Evolutionary conservation across 331 rosid genomes (phyloP).

Genomic region (Prunus yedoensis): DNA sequence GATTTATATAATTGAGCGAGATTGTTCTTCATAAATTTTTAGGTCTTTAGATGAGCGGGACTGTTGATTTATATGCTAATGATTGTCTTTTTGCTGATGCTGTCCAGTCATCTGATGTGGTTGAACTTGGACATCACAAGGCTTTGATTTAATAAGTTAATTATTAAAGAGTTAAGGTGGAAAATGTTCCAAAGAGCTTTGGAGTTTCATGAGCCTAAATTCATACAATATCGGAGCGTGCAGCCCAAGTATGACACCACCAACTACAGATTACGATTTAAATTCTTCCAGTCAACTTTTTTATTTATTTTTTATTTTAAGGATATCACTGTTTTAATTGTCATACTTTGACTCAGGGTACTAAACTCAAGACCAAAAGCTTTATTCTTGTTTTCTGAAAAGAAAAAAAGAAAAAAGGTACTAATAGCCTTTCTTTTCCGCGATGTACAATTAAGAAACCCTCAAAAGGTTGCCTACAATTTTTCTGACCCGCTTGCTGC

Average conservation of each 20-base stretch:
- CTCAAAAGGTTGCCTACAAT: neutral
- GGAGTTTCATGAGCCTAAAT: neutral
- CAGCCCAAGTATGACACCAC: neutral
- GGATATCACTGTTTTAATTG: neutral
- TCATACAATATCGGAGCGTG: neutral
- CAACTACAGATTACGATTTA: neutral
- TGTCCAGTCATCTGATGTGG: neutral
- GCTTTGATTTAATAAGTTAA: too few species aligned
- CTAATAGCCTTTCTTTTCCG: neutral
- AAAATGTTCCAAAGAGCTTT: neutral
- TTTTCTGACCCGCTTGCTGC: too few species aligned
- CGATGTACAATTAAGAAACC: neutral
- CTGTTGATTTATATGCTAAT: neutral
- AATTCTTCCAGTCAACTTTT: neutral
- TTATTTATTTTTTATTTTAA: neutral
- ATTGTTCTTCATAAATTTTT: rapidly evolving
- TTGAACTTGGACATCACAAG: neutral
- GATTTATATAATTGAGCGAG: too few species aligned
- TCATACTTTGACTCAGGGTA: too few species aligned
- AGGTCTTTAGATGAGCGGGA: too few species aligned
- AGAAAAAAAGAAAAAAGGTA: too few species aligned
- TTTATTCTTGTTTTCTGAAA: too few species aligned
- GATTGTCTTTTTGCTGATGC: neutral
- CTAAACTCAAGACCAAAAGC: too few species aligned
- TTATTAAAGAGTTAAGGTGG: neutral